Evolutionary conservation across 1,139 yeast species (phyloP).

Genomic region (Zygoascus meyerae): DNA sequence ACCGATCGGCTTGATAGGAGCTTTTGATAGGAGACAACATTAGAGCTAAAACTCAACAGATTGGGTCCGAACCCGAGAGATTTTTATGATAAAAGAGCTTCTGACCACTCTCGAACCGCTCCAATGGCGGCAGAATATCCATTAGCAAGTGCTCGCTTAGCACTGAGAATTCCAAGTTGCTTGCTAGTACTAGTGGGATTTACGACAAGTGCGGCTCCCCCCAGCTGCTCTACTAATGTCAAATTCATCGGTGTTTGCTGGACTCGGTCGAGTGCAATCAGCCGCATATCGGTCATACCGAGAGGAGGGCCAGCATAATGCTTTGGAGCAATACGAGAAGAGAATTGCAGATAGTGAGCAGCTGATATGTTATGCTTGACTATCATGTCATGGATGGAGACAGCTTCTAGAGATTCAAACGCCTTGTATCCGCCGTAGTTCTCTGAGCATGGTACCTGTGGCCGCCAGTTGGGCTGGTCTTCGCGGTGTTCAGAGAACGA

Average conservation of each 20-base stretch:
- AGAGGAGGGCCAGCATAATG: neutral
- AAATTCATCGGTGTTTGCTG: slow-evolving; percentile 2
- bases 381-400: slow-evolving; percentile 45
- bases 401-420: slow-evolving; percentile 71
- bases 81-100: too few species aligned
- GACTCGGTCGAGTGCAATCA: slow-evolving; percentile 2
- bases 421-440: slow-evolving; percentile 70
- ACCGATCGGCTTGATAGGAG: too few species aligned
- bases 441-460: slow-evolving; percentile 45
- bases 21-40: too few species aligned
- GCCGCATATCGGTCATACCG: neutral
- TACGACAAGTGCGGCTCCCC: slow-evolving; percentile 2
- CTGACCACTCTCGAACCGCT: too few species aligned
- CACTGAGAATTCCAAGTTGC: slow-evolving; percentile 1
- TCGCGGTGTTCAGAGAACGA: slow-evolving; percentile 52
- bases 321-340: neutral
- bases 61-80: too few species aligned
- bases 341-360: slow-evolving; percentile 1
- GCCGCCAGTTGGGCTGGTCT: too few species aligned
- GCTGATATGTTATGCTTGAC: neutral
- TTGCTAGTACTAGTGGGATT: slow-evolving; percentile 1
- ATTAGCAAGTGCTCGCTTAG: neutral
- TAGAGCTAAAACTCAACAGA: too few species aligned
- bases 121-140: too few species aligned
- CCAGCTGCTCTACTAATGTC: slow-evolving; percentile 1